A percentile compares a stretch with the other conserved stretches of the same genome.
Evolutionary conservation across 768 basidiomycete species (phyloP).

Genomic region (Dendrothele bispora): DNA sequence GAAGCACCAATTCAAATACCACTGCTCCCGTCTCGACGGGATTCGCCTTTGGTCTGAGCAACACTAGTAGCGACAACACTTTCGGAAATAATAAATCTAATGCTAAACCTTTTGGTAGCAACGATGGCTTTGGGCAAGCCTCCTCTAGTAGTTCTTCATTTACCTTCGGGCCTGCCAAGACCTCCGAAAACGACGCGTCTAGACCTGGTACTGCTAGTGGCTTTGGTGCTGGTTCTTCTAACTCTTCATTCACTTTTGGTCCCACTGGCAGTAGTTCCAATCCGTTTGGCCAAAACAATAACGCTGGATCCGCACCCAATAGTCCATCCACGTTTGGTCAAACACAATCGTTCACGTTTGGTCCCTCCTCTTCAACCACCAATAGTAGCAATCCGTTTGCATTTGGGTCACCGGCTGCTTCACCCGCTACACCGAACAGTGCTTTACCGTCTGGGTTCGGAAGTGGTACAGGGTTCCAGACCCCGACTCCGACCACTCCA

Average conservation of each 20-base stretch:
- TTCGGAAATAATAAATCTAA: constrained; percentile 22
- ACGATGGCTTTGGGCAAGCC: constrained; percentile 10
- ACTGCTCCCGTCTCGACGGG: constrained; percentile 26
- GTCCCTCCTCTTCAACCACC: constrained; percentile 30
- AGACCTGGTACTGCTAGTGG: constrained; percentile 39
- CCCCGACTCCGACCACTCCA: constrained; percentile 47
- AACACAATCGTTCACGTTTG: constrained; percentile 47
- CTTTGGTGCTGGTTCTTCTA: constrained; percentile 48
- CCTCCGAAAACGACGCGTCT: constrained; percentile 38
- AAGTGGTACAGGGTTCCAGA: constrained; percentile 34
- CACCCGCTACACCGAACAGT: constrained; percentile 46
- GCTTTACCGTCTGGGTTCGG: constrained; percentile 46
- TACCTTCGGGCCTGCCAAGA: constrained; percentile 32
- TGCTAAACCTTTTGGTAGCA: constrained; percentile 1
- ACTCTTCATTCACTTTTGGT: constrained; percentile 35
- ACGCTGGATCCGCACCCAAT: constrained; percentile 47
- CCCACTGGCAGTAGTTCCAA: constrained; percentile 34
- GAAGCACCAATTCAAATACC: constrained; percentile 25
- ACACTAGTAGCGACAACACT: constrained; percentile 21
- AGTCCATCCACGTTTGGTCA: constrained; percentile 62
- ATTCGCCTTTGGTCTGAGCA: constrained; percentile 30
- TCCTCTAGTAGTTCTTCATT: constrained; percentile 21
- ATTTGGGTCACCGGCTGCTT: constrained; percentile 61
- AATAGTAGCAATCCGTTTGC: constrained; percentile 38
- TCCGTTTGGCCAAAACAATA: constrained; percentile 42